Conservation (phyloP, 441 rosid species). For the Euphorbia celastroides region DNA sequence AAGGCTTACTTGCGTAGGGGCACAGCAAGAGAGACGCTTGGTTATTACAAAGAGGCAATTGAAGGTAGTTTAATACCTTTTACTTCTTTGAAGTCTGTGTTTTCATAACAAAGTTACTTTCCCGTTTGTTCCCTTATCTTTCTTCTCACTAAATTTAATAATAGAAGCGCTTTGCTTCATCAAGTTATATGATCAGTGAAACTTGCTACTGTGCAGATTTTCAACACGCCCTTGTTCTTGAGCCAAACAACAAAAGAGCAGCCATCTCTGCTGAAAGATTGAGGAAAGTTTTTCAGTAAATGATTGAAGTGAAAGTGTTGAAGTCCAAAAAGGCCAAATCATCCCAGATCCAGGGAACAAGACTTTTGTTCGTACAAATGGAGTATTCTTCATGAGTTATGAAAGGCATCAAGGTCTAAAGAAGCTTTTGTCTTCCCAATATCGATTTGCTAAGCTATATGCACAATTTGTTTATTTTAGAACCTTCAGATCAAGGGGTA, state of each 20-base stretch:
- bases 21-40: constrained; percentile 89
- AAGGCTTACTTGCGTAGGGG: no score
- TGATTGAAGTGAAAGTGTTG: neutral
- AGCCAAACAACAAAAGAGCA: constrained; percentile 92
- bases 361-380: neutral
- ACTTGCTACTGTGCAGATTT: constrained; percentile 53
- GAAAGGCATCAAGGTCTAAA: neutral
- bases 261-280: constrained; percentile 62
- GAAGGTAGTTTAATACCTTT: constrained; percentile 43
- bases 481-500: neutral
- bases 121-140: no score
- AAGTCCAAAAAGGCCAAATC: neutral
- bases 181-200: constrained; percentile 6
- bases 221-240: constrained; percentile 68
- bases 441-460: neutral
- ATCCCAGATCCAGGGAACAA: constrained; percentile 1
- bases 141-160: no score
- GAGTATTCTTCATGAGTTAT: neutral
- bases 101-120: no score
- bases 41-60: constrained; percentile 69
- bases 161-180: no score
- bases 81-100: neutral
- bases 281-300: no score
- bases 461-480: constrained; percentile 12
- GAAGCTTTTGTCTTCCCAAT: neutral